Conservation (phyloP, 176 grass and related monocot genomes). For the Cocos nucifera region DNA sequence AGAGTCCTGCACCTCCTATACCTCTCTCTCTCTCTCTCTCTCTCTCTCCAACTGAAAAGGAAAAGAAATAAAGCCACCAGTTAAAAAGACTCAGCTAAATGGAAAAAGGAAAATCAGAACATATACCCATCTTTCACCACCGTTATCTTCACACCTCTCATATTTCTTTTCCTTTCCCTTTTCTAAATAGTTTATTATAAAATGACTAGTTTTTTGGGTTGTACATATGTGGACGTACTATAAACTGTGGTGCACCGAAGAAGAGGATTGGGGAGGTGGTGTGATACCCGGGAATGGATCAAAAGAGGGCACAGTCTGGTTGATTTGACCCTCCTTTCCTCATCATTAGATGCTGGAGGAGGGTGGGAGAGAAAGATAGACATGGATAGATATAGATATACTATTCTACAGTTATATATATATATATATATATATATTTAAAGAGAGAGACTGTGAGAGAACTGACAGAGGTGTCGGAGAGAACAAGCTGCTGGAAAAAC, state of each 20-base stretch:
- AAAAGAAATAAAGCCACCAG: conserved; percentile 49
- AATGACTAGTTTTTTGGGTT: not conserved
- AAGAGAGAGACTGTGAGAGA: conserved; percentile 14
- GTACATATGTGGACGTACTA: too few relatives aligned
- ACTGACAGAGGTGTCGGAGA: conserved; percentile 36
- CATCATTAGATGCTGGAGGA: conserved; percentile 21
- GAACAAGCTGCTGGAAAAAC: conserved; percentile 19
- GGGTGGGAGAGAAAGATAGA: too few relatives aligned
- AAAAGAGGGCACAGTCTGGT: conserved; percentile 22
- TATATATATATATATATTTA: too few relatives aligned
- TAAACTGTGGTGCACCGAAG: not conserved
- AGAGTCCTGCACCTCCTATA: too few relatives aligned
- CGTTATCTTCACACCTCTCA: conserved; percentile 43
- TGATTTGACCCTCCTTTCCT: conserved; percentile 17
- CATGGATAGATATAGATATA: too few relatives aligned
- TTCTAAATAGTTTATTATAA: conserved; percentile 4
- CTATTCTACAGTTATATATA: too few relatives aligned
- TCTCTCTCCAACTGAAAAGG: conserved; percentile 62
- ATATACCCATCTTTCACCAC: conserved; percentile 73
- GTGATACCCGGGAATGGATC: conserved; percentile 16
- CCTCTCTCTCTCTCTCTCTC: conserved; percentile 17
- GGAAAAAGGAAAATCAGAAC: conserved; percentile 33
- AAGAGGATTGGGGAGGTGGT: not conserved
- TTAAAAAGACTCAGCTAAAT: conserved; percentile 35
- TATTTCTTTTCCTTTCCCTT: conserved; percentile 32